Base-by-base conservation (phyloP, 176 grass and related monocot species). In the Cenchrus purpureus region DNA sequence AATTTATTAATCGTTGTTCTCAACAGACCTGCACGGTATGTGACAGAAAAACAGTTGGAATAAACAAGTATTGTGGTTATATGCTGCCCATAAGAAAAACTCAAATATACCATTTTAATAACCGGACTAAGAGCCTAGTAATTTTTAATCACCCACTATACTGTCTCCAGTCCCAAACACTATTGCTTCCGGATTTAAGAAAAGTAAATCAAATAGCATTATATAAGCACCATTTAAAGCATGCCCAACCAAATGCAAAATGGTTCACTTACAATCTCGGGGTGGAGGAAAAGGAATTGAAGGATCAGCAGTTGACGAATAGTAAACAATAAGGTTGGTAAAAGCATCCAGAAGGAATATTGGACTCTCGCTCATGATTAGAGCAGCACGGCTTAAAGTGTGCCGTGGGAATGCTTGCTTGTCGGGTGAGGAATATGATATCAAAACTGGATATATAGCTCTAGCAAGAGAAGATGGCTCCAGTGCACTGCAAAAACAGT, bases 301-400 rank as follows among this genome's bases (percentile, higher is more conserved):
- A 84, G 89, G 86, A 83, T 96, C 97, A 71, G 89, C 91, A 11
- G 93, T 89, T 7, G 90, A 77, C 22, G 75, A 84, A 73, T 99
- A 99, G 65, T 96, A 99, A 51, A 96, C 91, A 54, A 99, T 82
- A 53, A 99, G 71, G 77, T 94, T 85, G 54, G 97, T 99, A 71
- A 99, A 99, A 65, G 97, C 88, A 75, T 99, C 97, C 37, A 99
- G 86, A 82, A 96, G 90, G 86, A 96, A 99, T 85, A 99, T 99
- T 29, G 93, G 93, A 71, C 91, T 94, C 59, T 92, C 91, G 67
- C 97, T 99, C 68, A 92, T 96, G 25, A 92, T 88, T 17, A 99
- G 84, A 89, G 97, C 97, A 78, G 93, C 93, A 85, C 79, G 86
- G 59, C 93, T 92, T 66, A 99, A 82, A 28, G 91, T 94, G 71